Base-by-base conservation (phyloP, 169 alveolate species). In the Cryptosporidium viatorum region DNA sequence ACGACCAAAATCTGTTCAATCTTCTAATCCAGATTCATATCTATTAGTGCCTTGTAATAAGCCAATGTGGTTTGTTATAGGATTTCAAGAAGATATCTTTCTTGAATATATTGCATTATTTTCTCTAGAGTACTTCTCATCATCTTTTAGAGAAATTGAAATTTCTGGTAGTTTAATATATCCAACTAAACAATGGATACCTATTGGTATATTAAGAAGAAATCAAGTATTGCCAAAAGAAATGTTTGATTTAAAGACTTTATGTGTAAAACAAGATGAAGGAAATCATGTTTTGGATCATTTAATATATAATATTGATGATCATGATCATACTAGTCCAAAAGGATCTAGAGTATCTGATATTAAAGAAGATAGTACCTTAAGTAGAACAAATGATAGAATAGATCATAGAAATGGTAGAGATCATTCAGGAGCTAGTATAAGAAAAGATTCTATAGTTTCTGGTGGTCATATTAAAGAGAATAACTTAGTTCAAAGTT, bases 1-100 rank as follows among this genome's bases (percentile, higher is more conserved):
- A 37, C 75, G 70, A n/a, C 89, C 89, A 21, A 80, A 80, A 16
- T 80, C 89, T 35, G 75, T 80, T 6, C 89, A 80, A 33, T 80
- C 89, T 39, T 80, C 89, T n/a, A 65, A 80, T 62, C 89, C 89
- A 23, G 89, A 80, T 80, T 60, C 89, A 23, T 80, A 80, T 45
- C 33, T 80, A 31, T 50, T 80, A 12, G 75, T 80, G 4, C 89
- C 89, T 18, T 80, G 89, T 62, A 62, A 33, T n/a, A 80, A 62
- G 33, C 89, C 89, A 16, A 80, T 80, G 89, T 80, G 89, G 89
- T 80, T 80, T 59, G 41, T 80, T 14, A 80, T 80, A 21, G 89
- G 89, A 1, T 80, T 80, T 65, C 89, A 59, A 65, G 89, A 80
- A 7, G 89, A 80, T 62, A 80, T 80, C 0, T 65, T 80, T 41